Evolutionary conservation across 352 stramenopile species (phyloP).

Genomic region (Pythium pectinolyticum): DNA sequence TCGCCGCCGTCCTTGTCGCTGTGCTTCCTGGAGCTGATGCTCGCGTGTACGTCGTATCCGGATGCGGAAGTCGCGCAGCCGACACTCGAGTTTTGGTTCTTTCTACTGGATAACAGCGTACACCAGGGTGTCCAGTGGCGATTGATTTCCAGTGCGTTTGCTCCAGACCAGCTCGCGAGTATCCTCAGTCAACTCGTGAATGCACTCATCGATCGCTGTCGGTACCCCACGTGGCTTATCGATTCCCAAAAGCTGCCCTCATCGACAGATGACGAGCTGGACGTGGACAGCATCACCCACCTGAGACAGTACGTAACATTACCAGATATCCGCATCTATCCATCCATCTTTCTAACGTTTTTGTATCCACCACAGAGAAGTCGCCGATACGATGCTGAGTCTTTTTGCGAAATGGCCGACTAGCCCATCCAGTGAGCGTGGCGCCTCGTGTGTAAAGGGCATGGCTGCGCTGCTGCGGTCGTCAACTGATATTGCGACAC

Average conservation of each 20-base stretch:
- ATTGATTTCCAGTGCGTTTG: constrained; percentile 33
- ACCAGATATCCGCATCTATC: too few species aligned
- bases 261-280: constrained; percentile 45
- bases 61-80: constrained; percentile 59
- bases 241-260: constrained; percentile 42
- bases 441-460: constrained; percentile 60
- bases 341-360: too few species aligned
- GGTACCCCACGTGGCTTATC: constrained; percentile 63
- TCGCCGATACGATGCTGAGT: constrained; percentile 78
- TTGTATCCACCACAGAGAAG: constrained; percentile 48
- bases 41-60: constrained; percentile 59
- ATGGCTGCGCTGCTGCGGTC: constrained; percentile 52
- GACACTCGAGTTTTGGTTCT: constrained; percentile 88
- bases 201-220: constrained; percentile 61
- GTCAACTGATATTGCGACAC: constrained; percentile 49
- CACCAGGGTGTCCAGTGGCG: constrained; percentile 46
- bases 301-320: constrained; percentile 52
- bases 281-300: constrained; percentile 49
- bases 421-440: constrained; percentile 29
- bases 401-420: constrained; percentile 83
- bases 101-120: constrained; percentile 69
- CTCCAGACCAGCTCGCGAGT: constrained; percentile 39
- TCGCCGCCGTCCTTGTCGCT: constrained; percentile 3
- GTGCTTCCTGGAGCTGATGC: constrained; percentile 58
- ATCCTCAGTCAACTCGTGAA: constrained; percentile 70